Percentiles rank a stretch among this genome's conserved stretches.
Evolutionary conservation across 2,329 filamentous ascomycete species (phyloP).

Genomic region (Ophiognomonia clavigignenti-juglandacearum): DNA sequence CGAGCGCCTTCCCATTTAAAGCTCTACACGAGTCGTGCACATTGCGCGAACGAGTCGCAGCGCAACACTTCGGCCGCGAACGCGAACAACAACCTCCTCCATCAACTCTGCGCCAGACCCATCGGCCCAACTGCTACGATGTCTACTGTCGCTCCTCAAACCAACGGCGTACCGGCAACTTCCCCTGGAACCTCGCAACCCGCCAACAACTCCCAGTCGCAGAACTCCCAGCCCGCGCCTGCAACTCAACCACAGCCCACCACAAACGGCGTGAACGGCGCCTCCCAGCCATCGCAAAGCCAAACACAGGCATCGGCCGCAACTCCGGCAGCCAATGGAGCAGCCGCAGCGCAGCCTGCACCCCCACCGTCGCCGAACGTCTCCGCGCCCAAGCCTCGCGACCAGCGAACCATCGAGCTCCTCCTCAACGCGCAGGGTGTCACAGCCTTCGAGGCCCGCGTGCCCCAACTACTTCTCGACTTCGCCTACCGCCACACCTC

Average conservation of each 20-base stretch:
- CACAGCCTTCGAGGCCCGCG: constrained; percentile 73
- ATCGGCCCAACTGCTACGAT: constrained; percentile 19
- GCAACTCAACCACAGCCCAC: constrained; percentile 23
- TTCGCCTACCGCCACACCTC: constrained; percentile 81
- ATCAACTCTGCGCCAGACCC: constrained; percentile 2
- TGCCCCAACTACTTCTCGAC: constrained; percentile 77
- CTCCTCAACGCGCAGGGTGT: constrained; percentile 76
- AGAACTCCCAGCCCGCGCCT: constrained; percentile 13
- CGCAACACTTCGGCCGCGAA: background rate
- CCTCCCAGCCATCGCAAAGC: constrained; percentile 21
- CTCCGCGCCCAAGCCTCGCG: constrained; percentile 60
- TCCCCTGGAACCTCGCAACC: constrained; percentile 28
- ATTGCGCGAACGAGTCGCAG: background rate
- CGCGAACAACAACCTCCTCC: background rate
- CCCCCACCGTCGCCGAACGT: constrained; percentile 28
- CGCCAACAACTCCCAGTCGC: constrained; percentile 16
- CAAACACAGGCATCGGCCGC: constrained; percentile 22
- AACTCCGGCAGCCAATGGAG: constrained; percentile 17
- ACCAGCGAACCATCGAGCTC: constrained; percentile 74
- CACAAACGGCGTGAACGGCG: constrained; percentile 19
- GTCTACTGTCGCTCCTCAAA: constrained; percentile 36
- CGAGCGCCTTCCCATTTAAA: too few species aligned
- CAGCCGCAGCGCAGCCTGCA: constrained; percentile 20
- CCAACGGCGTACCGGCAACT: constrained; percentile 46
- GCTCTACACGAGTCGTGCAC: background rate